These are phyloP conservation scores for Cardamine occulta DNA, from an alignment of 345 rosid genomes.

Conservation along the genomic window DNA sequence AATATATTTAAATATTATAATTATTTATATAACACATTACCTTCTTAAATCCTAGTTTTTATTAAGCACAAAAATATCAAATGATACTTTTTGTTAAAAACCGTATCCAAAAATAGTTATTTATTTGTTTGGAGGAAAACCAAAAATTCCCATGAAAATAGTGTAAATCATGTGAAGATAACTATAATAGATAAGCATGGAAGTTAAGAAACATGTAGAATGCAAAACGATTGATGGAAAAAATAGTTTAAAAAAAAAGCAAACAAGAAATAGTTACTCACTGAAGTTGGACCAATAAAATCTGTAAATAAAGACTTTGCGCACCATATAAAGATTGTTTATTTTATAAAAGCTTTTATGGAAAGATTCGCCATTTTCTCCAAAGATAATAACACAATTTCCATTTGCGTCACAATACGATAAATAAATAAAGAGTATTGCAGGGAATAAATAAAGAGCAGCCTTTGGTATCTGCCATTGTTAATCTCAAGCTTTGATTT, in stretches of 20 bases:
- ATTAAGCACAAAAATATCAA: not conserved
- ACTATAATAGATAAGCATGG: slow-evolving; percentile 28
- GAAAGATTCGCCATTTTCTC: slow-evolving; percentile 37
- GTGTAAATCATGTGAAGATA: slow-evolving; percentile 15
- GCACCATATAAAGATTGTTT: slow-evolving; percentile 24
- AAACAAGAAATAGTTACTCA: slow-evolving; percentile 6
- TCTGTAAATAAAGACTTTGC: not conserved
- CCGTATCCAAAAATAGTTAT: not conserved
- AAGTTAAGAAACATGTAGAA: slow-evolving; percentile 27
- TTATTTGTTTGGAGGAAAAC: not conserved
- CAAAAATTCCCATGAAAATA: not conserved
- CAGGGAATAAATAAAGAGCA: slow-evolving; percentile 26
- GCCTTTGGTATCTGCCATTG: slow-evolving; percentile 17
- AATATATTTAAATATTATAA: not conserved
- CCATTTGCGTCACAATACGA: slow-evolving; percentile 37
- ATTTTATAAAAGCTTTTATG: slow-evolving; percentile 1
- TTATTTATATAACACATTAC: not conserved
- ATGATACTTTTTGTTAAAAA: too few relatives aligned
- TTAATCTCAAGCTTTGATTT: slow-evolving; percentile 29
- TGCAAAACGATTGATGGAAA: not conserved
- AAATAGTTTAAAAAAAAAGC: not conserved
- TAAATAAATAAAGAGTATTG: slow-evolving; percentile 22
- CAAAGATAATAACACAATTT: slow-evolving; percentile 21
- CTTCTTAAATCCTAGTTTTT: not conserved
- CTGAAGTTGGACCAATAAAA: slow-evolving; percentile 27